Evolutionary conservation across 1,284 basidiomycete species (phyloP).

Genomic region (Hymenochaete sp.): DNA sequence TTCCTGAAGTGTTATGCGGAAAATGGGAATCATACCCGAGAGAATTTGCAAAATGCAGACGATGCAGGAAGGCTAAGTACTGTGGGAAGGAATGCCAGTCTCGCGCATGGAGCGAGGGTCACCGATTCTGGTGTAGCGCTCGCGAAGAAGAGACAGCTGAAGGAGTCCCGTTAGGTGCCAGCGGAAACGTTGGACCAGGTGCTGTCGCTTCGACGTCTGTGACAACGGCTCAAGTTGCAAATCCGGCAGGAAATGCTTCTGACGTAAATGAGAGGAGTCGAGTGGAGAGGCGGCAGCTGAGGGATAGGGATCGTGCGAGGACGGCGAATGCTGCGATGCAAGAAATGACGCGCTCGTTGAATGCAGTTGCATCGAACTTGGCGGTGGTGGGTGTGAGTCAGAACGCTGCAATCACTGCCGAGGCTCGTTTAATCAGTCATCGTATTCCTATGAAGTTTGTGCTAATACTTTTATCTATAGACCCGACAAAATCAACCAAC

Average conservation of each 20-base stretch:
- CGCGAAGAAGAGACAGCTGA: slow-evolving; percentile 58
- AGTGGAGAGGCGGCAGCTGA: slow-evolving; percentile 6
- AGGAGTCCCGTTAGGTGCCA: slow-evolving; percentile 19
- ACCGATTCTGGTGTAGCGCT: slow-evolving; percentile 82
- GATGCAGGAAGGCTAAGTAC: slow-evolving; percentile 97
- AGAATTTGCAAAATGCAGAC: slow-evolving; percentile 94
- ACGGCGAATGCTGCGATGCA: slow-evolving; percentile 3
- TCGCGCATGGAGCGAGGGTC: slow-evolving; percentile 94
- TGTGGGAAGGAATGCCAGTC: slow-evolving; percentile 98
- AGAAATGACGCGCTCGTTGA: slow-evolving; percentile 2
- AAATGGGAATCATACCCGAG: slow-evolving; percentile 90
- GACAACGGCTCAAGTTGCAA: too few relatives aligned
- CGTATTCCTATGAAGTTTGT: too few relatives aligned
- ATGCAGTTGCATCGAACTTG: too few relatives aligned
- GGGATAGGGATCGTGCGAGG: slow-evolving; percentile 10
- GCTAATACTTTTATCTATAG: too few relatives aligned
- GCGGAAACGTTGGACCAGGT: background rate
- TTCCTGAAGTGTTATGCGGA: slow-evolving; percentile 75
- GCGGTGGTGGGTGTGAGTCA: too few relatives aligned
- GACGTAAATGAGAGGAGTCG: background rate
- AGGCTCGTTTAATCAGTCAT: too few relatives aligned
- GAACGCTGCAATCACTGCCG: too few relatives aligned
- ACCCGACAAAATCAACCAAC: too few relatives aligned
- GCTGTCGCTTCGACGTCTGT: background rate
- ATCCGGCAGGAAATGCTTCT: background rate